phyloP scores from a whole-genome alignment of 371 early-diverging fungal species.

The Mucor circinelloides region DNA sequence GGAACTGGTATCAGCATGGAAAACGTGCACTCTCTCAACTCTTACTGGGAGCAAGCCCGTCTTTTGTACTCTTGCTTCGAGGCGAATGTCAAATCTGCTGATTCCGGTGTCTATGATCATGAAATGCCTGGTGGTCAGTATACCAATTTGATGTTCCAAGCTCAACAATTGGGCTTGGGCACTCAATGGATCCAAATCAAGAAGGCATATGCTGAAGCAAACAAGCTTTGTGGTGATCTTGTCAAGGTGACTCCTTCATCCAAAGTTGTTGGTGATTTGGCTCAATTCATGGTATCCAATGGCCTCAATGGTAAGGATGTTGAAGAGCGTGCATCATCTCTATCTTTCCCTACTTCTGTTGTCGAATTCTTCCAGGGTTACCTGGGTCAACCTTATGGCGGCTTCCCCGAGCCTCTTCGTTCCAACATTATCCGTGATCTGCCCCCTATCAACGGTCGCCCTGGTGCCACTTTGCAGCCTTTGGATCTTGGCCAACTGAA shows the following conservation, averaged over 20 bases:
- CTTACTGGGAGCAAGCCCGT: constrained; percentile 96
- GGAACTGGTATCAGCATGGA: constrained; percentile 85
- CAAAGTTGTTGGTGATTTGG: constrained; percentile 96
- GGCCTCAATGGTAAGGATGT: constrained; percentile 76
- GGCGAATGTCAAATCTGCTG: constrained; percentile 82
- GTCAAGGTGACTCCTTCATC: constrained; percentile 97
- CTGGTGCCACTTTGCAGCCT: constrained; percentile 81
- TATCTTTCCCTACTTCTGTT: constrained; percentile 92
- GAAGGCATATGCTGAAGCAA: constrained; percentile 88
- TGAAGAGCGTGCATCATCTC: constrained; percentile 66
- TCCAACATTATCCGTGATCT: constrained; percentile 77
- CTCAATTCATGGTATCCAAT: constrained; percentile 96
- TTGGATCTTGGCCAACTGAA: constrained; percentile 79
- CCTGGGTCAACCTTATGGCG: constrained; percentile 92
- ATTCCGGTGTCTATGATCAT: constrained; percentile 90
- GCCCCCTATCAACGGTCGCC: constrained; percentile 81
- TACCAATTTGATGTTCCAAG: constrained; percentile 96
- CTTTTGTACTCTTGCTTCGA: constrained; percentile 95
- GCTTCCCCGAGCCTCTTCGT: constrained; percentile 92
- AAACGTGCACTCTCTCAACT: constrained; percentile 79
- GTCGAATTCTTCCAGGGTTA: constrained; percentile 96
- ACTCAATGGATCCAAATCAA: constrained; percentile 93
- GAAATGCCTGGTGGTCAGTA: constrained; percentile 98
- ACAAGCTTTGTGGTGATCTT: constrained; percentile 91
- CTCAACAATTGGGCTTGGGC: constrained; percentile 90